Percentiles rank a stretch among this genome's conserved stretches.
Evolutionary conservation across 768 basidiomycete genomes (phyloP).

Genomic region (Phallus indusiatus): DNA sequence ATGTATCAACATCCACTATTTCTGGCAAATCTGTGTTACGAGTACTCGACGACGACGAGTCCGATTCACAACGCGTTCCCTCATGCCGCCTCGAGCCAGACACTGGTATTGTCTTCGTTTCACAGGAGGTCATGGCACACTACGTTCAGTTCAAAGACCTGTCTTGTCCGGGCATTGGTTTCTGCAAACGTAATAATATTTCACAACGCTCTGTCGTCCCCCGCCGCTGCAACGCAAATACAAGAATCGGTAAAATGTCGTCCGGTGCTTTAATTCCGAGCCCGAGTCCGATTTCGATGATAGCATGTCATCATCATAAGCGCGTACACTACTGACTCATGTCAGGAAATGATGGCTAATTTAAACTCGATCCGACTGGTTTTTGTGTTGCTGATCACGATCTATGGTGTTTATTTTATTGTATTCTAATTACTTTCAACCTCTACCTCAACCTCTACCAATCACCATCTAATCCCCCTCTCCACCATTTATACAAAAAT

Average conservation of each 20-base stretch:
- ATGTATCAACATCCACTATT: background rate
- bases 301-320: too few relatives aligned
- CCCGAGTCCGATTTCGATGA: too few relatives aligned
- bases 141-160: constrained; percentile 4
- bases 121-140: constrained; percentile 4
- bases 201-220: background rate
- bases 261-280: background rate
- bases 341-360: too few relatives aligned
- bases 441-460: too few relatives aligned
- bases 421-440: too few relatives aligned
- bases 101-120: constrained; percentile 5
- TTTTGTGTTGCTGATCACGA: too few relatives aligned
- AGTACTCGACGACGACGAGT: background rate
- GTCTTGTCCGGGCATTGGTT: background rate
- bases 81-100: constrained; percentile 2
- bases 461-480: too few relatives aligned
- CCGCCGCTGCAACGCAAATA: background rate
- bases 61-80: background rate
- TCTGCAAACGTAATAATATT: background rate
- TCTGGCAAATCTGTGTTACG: constrained; percentile 2
- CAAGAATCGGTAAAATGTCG: background rate
- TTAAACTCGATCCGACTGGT: too few relatives aligned
- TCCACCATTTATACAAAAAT: too few relatives aligned
- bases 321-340: too few relatives aligned
- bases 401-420: too few relatives aligned